These are phyloP conservation scores for Cunninghamia lanceolata DNA, from an alignment of 75 land plant genomes.

Conservation along the genomic window DNA sequence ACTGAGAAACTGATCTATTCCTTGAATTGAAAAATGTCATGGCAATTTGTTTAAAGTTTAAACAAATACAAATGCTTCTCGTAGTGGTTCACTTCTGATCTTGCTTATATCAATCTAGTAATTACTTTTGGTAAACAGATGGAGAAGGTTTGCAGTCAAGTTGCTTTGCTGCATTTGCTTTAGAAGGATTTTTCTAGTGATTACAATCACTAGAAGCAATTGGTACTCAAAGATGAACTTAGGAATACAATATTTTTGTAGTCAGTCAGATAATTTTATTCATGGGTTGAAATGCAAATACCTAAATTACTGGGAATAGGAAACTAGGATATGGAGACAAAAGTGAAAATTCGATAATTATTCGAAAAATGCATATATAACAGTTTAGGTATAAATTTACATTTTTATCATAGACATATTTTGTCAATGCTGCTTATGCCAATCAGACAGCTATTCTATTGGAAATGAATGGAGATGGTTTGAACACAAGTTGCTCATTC, in stretches of 20 bases:
- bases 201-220: not conserved
- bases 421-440: too few species aligned
- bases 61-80: not conserved
- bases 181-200: not conserved
- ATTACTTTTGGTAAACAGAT: not conserved
- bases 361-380: too few species aligned
- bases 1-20: not conserved
- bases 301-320: not conserved
- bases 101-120: not conserved
- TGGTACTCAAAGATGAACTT: not conserved
- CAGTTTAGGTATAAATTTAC: too few species aligned
- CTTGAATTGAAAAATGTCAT: not conserved
- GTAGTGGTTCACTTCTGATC: not conserved
- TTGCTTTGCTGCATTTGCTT: not conserved
- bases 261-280: not conserved
- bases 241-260: not conserved
- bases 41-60: too few species aligned
- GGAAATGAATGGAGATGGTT: too few species aligned
- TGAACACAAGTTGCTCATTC: too few species aligned
- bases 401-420: too few species aligned
- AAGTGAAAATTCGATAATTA: too few species aligned
- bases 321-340: not conserved
- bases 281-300: not conserved
- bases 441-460: too few species aligned
- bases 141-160: not conserved